Conservation (phyloP, 106 monocot genomes). For the Dendrobium officinale region DNA sequence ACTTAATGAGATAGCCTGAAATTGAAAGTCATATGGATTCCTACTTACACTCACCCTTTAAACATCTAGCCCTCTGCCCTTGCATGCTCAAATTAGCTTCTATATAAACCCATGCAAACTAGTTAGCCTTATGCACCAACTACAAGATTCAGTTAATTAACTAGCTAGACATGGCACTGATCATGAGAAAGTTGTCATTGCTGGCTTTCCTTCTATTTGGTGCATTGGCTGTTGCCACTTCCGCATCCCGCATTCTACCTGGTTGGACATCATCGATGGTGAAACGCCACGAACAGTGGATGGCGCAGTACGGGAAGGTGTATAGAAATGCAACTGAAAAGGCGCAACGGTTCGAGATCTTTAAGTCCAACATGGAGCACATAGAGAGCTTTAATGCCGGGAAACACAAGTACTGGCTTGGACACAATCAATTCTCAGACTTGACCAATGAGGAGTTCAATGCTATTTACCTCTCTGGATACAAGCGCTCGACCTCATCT, state of each 20-base stretch:
- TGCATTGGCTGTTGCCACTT: neutral
- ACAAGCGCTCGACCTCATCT: conserved; percentile 28
- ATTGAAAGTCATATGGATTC: no score
- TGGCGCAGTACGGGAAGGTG: neutral
- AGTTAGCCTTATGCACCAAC: neutral
- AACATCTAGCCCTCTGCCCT: no score
- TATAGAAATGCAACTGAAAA: conserved; percentile 22
- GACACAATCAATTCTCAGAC: conserved; percentile 72
- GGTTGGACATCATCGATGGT: neutral
- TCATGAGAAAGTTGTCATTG: neutral
- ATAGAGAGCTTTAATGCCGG: conserved; percentile 63
- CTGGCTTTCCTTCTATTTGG: neutral
- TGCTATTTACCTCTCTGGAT: conserved; percentile 27
- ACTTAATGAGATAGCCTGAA: no score
- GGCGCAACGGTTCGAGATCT: conserved; percentile 46
- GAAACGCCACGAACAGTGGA: conserved; percentile 6
- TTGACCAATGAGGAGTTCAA: conserved; percentile 76
- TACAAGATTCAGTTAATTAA: neutral
- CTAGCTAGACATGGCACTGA: neutral
- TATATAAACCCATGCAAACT: neutral
- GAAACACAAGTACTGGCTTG: conserved; percentile 42
- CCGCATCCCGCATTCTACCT: neutral
- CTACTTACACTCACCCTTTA: no score
- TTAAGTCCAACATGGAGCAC: conserved; percentile 27
- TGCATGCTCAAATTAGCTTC: neutral